phyloP scores from a whole-genome alignment of 148 eudicot genomes.

The Chenopodium album region DNA sequence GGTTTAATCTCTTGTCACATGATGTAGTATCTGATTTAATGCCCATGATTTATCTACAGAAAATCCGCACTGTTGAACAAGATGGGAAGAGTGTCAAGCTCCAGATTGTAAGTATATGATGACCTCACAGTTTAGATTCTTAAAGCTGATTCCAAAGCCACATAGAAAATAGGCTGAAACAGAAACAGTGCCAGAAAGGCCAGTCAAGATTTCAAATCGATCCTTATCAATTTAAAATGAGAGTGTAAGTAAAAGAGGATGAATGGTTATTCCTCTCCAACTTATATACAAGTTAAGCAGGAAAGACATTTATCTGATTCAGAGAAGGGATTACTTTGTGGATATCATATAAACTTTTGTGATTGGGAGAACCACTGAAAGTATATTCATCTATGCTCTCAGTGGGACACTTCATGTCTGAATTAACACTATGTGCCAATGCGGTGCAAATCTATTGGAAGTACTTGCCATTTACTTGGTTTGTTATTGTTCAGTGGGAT shows the following conservation, averaged over 20 bases:
- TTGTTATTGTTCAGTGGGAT: slow-evolving; percentile 38
- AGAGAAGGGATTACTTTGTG: neutral
- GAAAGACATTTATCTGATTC: neutral
- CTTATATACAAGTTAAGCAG: neutral
- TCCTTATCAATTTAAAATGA: neutral
- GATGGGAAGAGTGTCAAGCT: slow-evolving; percentile 53
- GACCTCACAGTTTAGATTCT: slow-evolving; percentile 13
- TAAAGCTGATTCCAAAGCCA: neutral
- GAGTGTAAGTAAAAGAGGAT: neutral
- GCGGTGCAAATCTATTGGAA: neutral
- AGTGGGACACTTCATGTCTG: neutral
- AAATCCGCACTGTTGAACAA: slow-evolving; percentile 61
- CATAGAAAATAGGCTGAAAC: neutral
- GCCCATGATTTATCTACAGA: slow-evolving; percentile 25
- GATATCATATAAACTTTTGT: neutral
- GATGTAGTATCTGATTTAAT: slow-evolving; percentile 15
- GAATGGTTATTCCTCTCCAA: neutral
- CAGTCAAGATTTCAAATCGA: neutral
- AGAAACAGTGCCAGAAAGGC: too few relatives aligned
- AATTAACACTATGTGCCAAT: neutral
- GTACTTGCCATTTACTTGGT: neutral
- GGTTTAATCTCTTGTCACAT: slow-evolving; percentile 5
- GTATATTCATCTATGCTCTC: neutral
- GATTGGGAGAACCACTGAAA: neutral
- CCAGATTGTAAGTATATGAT: slow-evolving; percentile 40